A percentile compares a stretch with the other conserved stretches of the same genome.
Evolutionary conservation across 352 stramenopile species (phyloP).

Genomic region (Phytopythium aichiense): DNA sequence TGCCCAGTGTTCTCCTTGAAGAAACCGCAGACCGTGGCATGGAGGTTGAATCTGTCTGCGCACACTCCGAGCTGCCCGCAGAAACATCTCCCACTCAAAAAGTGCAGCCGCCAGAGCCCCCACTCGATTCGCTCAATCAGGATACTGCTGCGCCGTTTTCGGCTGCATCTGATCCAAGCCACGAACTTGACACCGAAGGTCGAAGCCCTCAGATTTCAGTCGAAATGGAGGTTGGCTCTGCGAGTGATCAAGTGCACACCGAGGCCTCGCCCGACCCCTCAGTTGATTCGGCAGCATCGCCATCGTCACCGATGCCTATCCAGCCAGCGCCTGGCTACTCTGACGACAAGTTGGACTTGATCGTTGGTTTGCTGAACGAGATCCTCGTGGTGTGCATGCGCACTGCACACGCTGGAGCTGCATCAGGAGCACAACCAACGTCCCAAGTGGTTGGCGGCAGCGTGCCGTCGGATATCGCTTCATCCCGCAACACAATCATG

Average conservation of each 20-base stretch:
- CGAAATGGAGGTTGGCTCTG: not conserved
- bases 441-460: not conserved
- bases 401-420: not conserved
- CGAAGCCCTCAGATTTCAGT: not conserved
- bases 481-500: not conserved
- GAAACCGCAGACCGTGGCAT: not conserved
- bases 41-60: not conserved
- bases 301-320: not conserved
- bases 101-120: not conserved
- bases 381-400: constrained; percentile 18
- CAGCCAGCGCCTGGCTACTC: not conserved
- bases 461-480: not conserved
- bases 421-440: not conserved
- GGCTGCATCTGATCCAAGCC: not conserved
- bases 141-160: not conserved
- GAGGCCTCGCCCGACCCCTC: not conserved
- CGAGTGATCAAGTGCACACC: not conserved
- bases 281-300: not conserved
- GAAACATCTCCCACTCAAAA: not conserved
- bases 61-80: not conserved
- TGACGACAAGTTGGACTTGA: constrained; percentile 29
- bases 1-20: constrained; percentile 3
- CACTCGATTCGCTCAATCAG: not conserved
- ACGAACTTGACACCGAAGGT: not conserved
- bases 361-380: constrained; percentile 33